Conservation (phyloP, 441 rosid species). For the Populus trichocarpa region DNA sequence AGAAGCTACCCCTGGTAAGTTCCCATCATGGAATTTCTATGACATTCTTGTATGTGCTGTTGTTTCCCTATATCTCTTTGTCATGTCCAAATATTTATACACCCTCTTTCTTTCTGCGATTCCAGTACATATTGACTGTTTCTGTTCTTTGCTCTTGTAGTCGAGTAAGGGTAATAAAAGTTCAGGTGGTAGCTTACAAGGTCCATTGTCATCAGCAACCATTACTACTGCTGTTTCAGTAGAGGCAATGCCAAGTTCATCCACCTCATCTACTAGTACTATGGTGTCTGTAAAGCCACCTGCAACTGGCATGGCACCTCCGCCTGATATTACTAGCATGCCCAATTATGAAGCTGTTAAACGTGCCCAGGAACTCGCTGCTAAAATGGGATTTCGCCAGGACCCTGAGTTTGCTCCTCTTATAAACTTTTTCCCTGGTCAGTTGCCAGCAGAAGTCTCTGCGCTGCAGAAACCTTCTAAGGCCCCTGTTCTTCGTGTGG, state of each 20-base stretch:
- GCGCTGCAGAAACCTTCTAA: slow-evolving; percentile 74
- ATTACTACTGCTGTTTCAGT: background rate
- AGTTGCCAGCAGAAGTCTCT: slow-evolving; percentile 41
- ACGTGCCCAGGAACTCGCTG: slow-evolving; percentile 87
- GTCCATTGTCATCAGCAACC: slow-evolving; percentile 18
- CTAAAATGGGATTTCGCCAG: slow-evolving; percentile 77
- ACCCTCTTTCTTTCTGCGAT: background rate
- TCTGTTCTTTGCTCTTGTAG: slow-evolving; percentile 36
- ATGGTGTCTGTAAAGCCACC: slow-evolving; percentile 32
- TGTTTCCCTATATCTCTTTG: background rate
- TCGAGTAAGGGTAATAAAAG: slow-evolving; percentile 44
- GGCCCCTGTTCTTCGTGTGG: slow-evolving; percentile 89
- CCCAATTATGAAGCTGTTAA: slow-evolving; percentile 79
- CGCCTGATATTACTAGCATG: slow-evolving; percentile 45
- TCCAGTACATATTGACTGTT: background rate
- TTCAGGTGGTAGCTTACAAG: slow-evolving; percentile 37
- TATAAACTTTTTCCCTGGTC: slow-evolving; percentile 68
- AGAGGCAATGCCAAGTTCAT: background rate
- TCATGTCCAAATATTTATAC: background rate
- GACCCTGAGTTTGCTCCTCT: slow-evolving; percentile 72
- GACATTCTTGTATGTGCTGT: background rate
- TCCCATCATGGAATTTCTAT: background rate
- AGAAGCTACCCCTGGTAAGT: slow-evolving; percentile 65
- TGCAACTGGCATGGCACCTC: slow-evolving; percentile 26
- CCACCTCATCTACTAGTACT: slow-evolving; percentile 14